Base-by-base conservation (phyloP, 2,329 filamentous ascomycete genomes). In the Cytospora piceae region DNA sequence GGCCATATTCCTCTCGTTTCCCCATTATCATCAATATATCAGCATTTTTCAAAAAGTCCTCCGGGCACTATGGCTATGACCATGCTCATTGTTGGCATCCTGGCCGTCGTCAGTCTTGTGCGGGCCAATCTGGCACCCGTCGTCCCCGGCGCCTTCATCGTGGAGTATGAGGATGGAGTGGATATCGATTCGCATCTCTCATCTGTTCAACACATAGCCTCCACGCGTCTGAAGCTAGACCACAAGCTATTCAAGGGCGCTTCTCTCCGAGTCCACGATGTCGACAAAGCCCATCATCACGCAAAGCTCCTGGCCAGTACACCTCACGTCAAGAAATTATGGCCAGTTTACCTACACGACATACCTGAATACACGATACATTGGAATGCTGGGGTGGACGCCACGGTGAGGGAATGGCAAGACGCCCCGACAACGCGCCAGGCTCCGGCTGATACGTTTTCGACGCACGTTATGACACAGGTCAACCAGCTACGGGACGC, bases 391-490 rank as follows among this genome's bases (percentile, higher is more conserved):
- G 81, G 80, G 31, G 72, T 73, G 2, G 49, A 64, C 17, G 62
- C 57, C 1, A 39, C 52, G 64, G 70, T 70, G 14, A 69, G 68
- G 55, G 69, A 72, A 49, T 39, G 9, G 22, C 72, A 70, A 54
- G 67, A 70, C n/a, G 64, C 71, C 17, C 67, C 73, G n/a, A 65
- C 73, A 27, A 76, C 74, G 71, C 76, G 77, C 6, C 74, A 77
- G 65, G 68, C 67, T 6, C 66, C 70, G 63, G 73, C 73, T 46
- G 80, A 83, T 65, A 77, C 73, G 0, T 83, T 81, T 66, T 75
- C 79, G n/a, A 79, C 83, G 1, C 84, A 87, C 61, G 71, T 83
- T 67, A 85, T 85, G 82, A 85, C 83, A 2, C 83, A 86, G 73
- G 80, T 87, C 22, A 80, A 85, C 72, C 80, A 82, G 77, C 76